These are phyloP conservation scores for Aspergillus sp. DNA, from an alignment of 2,329 filamentous ascomycete species.

Conservation along the genomic window DNA sequence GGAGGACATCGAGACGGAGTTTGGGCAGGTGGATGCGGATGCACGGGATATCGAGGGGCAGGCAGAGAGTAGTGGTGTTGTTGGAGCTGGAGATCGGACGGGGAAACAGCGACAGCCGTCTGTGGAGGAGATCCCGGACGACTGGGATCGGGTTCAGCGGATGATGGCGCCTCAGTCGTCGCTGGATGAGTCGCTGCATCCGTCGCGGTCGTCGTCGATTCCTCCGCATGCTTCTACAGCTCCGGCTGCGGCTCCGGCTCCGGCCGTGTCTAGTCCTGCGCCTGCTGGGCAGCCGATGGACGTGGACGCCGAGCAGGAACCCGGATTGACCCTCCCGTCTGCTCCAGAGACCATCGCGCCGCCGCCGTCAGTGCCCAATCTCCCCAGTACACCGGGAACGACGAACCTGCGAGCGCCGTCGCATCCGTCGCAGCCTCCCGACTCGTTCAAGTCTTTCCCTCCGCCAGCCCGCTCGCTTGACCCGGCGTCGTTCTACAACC, in stretches of 20 bases:
- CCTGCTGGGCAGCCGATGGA: conserved; percentile 25
- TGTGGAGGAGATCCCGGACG: conserved; percentile 53
- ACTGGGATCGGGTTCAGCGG: conserved; percentile 40
- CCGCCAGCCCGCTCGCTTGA: conserved; percentile 20
- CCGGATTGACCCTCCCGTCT: conserved; percentile 29
- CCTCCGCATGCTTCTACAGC: conserved; percentile 20
- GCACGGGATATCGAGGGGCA: conserved; percentile 45
- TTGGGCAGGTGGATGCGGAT: conserved; percentile 59
- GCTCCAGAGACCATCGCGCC: conserved; percentile 26
- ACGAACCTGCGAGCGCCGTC: conserved; percentile 9
- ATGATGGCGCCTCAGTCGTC: conserved; percentile 39
- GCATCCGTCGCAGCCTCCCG: conserved; percentile 10
- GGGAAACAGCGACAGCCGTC: conserved; percentile 42
- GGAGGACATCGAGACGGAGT: conserved; percentile 37
- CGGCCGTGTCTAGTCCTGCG: conserved; percentile 17
- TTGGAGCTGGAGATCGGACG: conserved; percentile 35
- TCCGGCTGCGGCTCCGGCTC: conserved; percentile 14
- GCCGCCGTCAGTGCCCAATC: conserved; percentile 14
- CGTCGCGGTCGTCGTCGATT: conserved; percentile 36
- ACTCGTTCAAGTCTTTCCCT: conserved; percentile 33
- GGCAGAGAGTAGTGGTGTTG: no score
- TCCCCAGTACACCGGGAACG: conserved; percentile 23
- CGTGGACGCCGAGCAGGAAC: conserved; percentile 21
- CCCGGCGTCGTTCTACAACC: conserved; percentile 15
- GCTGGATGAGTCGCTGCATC: conserved; percentile 43